Conservation (phyloP, 371 early-diverging fungal species). For the Paraphysoderma sedebokerense region DNA sequence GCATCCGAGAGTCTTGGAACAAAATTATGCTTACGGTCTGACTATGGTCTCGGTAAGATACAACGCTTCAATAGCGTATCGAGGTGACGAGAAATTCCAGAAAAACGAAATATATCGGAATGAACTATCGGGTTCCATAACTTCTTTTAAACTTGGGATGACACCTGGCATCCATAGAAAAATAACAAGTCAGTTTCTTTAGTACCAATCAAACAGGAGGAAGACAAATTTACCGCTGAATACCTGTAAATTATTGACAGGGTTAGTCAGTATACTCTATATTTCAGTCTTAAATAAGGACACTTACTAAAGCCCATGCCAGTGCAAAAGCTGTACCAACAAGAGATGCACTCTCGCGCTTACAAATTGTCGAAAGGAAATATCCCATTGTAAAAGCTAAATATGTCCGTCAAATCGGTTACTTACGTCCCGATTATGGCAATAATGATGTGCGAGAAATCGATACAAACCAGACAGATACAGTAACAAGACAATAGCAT, state of each 20-base stretch:
- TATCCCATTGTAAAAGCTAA: slow-evolving; percentile 20
- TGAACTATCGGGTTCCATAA: neutral
- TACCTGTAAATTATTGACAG: no score
- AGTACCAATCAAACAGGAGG: no score
- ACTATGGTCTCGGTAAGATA: slow-evolving; percentile 24
- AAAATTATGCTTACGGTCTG: slow-evolving; percentile 6
- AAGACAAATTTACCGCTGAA: no score
- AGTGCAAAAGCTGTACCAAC: slow-evolving; percentile 22
- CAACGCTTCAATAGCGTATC: slow-evolving; percentile 32
- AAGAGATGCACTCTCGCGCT: slow-evolving; percentile 11
- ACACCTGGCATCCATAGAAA: no score
- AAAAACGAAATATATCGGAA: neutral
- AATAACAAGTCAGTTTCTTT: no score
- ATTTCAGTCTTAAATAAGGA: no score
- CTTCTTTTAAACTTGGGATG: no score
- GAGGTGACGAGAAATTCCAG: slow-evolving; percentile 18
- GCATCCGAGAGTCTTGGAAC: no score
- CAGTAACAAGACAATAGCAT: slow-evolving; percentile 3
- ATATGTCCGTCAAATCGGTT: no score
- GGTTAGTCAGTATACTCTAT: no score
- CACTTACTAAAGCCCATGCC: slow-evolving; percentile 25
- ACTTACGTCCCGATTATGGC: no score
- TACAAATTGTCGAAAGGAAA: slow-evolving; percentile 18
- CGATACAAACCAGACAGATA: slow-evolving; percentile 15
- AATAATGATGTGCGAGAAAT: no score